Evolutionary conservation across 225 moss, liverwort and hornwort genomes (phyloP), one percentile per base, ranked within the genome.

Genomic region (Polytrichum commune): DNA sequence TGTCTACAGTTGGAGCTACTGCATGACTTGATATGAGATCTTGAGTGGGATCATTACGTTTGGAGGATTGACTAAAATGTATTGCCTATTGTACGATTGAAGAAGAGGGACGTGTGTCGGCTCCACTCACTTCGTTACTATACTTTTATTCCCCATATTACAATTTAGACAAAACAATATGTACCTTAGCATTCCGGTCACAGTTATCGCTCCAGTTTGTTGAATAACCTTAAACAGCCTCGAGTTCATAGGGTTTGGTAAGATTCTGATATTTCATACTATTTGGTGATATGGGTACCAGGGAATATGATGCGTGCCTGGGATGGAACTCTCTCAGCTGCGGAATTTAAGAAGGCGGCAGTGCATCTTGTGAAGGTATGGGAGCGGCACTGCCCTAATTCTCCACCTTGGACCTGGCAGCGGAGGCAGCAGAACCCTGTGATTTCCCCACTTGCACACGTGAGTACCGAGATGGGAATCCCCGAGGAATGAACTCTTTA

Each of bases 381-480:
- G 86, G 63, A 77, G 79, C 83, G 64, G 29, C 79, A 75, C 65
- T 89, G 83, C n/a, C 73, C 79, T 13, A 74, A 83, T 20, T 68
- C 79, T 66, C 81, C 83, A 54, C 76, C 68, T 18, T 89, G 89
- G 89, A 75, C 60, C 60, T 89, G 86, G 89, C 81, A 81, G 61
- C 54, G 19, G 5, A 61, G 16, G 27, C 25, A 30, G 27, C 35
- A 64, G 26, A 56, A 65, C 54, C 6, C 60, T 46, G 46, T 46
- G 62, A 66, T 4, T 27, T 74, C 79, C 8, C 56, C 74, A 65
- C 69, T 65, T 46, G 79, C 76, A 55, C 29, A 22, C 72, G 84
- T 84, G 69, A 73, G 83, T 60, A 46, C 5, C n/a, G 7, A 58
- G 24, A 20, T 20, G 58, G 58, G 20, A 58, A 58, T 58, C 6